phyloP scores from a whole-genome alignment of 345 rosid species.

The Turritis glabra region DNA sequence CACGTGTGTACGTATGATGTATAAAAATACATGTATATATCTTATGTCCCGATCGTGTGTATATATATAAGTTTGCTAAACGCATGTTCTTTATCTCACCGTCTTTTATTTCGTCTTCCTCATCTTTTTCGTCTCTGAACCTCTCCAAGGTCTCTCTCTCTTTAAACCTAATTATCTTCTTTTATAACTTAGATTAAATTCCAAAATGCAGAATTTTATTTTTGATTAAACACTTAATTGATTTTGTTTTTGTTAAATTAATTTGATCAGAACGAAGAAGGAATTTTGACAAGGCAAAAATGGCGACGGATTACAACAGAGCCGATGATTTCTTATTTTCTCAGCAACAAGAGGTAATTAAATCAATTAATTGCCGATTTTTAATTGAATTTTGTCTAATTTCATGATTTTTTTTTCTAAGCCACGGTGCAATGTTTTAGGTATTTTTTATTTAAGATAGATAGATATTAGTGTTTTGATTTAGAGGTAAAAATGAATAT shows the following conservation, averaged over 20 bases:
- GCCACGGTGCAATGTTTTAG: background rate
- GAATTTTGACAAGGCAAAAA: background rate
- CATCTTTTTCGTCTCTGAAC: background rate
- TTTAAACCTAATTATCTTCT: background rate
- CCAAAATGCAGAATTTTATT: background rate
- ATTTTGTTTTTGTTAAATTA: background rate
- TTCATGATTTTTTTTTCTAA: background rate
- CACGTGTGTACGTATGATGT: slow-evolving; percentile 32
- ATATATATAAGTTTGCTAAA: slow-evolving; percentile 5
- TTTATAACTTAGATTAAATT: background rate
- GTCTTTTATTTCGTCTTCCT: background rate
- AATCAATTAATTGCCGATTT: background rate
- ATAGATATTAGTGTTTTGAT: background rate
- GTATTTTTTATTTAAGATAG: background rate
- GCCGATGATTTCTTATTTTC: slow-evolving; percentile 43
- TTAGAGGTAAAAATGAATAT: background rate
- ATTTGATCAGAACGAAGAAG: slow-evolving; percentile 17
- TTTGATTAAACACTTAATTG: background rate
- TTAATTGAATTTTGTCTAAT: background rate
- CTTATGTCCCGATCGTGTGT: background rate
- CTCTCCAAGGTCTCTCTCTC: slow-evolving; percentile 19
- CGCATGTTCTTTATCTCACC: slow-evolving; percentile 35
- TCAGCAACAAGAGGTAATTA: slow-evolving; percentile 47
- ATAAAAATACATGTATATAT: background rate
- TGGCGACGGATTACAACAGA: slow-evolving; percentile 54